Evolutionary conservation across 495 filamentous ascomycete species (phyloP), one percentile per base, ranked within the genome.

Genomic region (Penicillium desertorum): DNA sequence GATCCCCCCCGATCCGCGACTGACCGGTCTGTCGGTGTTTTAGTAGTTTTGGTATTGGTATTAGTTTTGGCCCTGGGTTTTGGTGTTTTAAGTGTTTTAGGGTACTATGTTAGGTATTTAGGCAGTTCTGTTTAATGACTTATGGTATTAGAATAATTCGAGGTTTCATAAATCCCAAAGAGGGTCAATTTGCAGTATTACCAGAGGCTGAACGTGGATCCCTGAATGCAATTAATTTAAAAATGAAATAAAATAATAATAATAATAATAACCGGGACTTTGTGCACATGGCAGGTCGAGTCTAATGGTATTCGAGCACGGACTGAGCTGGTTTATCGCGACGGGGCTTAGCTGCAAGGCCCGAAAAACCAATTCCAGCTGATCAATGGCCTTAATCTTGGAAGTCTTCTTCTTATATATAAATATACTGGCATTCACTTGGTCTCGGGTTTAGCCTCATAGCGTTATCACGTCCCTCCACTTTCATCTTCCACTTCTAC

Each of bases 261-360:
- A n/a, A n/a, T n/a, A n/a, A 23, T 32, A 34, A 30, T 29, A 45
- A 12, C 45, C 27, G 45, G 45, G 54, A 51, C 44, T 45, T 27
- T 41, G 30, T 49, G 43, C 59, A 61, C 59, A 59, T 62, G 55
- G 56, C 56, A 55, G 23, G 36, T 60, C 58, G 58, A 60, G 41
- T 60, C 52, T 47, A 60, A 51, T 41, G 36, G 36, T 25, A 34
- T 63, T 56, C 50, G 57, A 68, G 54, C 65, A 72, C 72, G 66
- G 67, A 68, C 62, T 58, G 47, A 43, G 47, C 62, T 57, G 45
- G 56, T 57, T n/a, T 71, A 71, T 72, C 64, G 58, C 67, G 59
- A 69, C 65, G 65, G 67, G 67, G 66, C 70, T 71, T 68, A 71
- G 71, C 57, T 68, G 63, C 59, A 67, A 65, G 62, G 56, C 58